phyloP scores from a whole-genome alignment of 1,139 yeast genomes.

The Geotrichum macrosporum region DNA sequence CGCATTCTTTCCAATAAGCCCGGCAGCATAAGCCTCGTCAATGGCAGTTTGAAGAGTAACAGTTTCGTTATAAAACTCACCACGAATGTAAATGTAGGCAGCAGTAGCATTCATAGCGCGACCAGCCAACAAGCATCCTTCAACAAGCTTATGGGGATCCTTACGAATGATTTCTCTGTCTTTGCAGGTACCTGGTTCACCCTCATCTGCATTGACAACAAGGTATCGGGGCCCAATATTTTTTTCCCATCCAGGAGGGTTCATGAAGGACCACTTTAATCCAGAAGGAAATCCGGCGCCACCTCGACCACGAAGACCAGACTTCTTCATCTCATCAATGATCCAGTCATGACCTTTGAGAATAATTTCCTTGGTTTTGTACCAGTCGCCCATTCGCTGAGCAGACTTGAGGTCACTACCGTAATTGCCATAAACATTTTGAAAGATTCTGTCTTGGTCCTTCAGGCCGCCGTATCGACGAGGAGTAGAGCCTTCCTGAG shows the following conservation, averaged over 20 bases:
- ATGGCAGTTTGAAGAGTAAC: constrained; percentile 68
- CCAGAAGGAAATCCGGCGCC: constrained; percentile 94
- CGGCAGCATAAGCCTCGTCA: constrained; percentile 79
- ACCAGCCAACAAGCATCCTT: constrained; percentile 82
- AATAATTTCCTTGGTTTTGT: constrained; percentile 79
- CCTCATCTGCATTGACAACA: constrained; percentile 89
- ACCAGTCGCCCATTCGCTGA: constrained; percentile 81
- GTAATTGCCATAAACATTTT: constrained; percentile 69
- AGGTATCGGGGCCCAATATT: constrained; percentile 79
- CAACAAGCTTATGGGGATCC: constrained; percentile 85
- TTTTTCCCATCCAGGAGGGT: constrained; percentile 92
- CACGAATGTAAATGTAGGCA: constrained; percentile 83
- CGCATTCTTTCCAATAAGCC: constrained; percentile 74
- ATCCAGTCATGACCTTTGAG: constrained; percentile 85
- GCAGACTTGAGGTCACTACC: constrained; percentile 73
- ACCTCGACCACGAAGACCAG: constrained; percentile 86
- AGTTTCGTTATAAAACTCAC: constrained; percentile 81
- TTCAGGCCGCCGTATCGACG: constrained; percentile 73
- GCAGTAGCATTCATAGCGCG: constrained; percentile 92
- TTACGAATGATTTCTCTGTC: constrained; percentile 85
- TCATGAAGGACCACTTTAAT: constrained; percentile 87
- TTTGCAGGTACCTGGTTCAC: constrained; percentile 91
- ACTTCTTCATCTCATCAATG: constrained; percentile 76
- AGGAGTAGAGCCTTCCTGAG: constrained; percentile 30
- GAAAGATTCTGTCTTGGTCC: constrained; percentile 82